These are phyloP conservation scores for Carpinus fangiana DNA, from an alignment of 306 rosid genomes.

Conservation along the genomic window DNA sequence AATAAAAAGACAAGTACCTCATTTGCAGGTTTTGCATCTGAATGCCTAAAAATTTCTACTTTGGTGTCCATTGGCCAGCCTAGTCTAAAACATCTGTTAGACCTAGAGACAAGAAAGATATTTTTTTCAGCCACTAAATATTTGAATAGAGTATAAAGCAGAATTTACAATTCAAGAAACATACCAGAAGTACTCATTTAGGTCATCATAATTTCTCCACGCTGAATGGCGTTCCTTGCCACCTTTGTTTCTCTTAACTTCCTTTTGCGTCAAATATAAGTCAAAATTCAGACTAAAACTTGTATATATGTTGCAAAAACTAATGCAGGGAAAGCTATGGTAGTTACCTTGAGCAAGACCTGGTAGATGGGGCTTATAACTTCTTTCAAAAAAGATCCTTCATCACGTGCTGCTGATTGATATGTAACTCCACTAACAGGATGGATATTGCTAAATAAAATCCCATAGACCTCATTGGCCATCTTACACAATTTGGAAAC, in stretches of 20 bases:
- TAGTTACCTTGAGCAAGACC: constrained; percentile 64
- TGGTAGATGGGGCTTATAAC: constrained; percentile 70
- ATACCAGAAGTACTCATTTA: constrained; percentile 96
- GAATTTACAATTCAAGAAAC: constrained; percentile 22
- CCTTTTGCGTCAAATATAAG: constrained; percentile 57
- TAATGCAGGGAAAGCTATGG: constrained; percentile 17
- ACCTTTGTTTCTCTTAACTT: constrained; percentile 77
- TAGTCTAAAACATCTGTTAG: constrained; percentile 68
- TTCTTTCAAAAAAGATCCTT: constrained; percentile 65
- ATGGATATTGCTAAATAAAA: constrained; percentile 53
- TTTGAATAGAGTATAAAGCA: neutral
- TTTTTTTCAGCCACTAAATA: constrained; percentile 16
- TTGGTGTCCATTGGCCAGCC: constrained; percentile 76
- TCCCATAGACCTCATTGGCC: constrained; percentile 60
- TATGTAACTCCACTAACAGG: constrained; percentile 52
- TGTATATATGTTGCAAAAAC: constrained; percentile 20
- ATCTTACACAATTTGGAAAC: constrained; percentile 50
- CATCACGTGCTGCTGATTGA: constrained; percentile 48
- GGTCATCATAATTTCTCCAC: constrained; percentile 99
- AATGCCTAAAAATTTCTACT: constrained; percentile 76
- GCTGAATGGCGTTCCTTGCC: constrained; percentile 89
- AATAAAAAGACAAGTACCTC: constrained; percentile 36
- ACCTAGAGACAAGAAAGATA: constrained; percentile 50
- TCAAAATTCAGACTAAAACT: constrained; percentile 37
- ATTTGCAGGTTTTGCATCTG: constrained; percentile 49